Base-by-base conservation (phyloP, 2,329 filamentous ascomycete genomes). In the Pseudogymnoascus sp. region DNA sequence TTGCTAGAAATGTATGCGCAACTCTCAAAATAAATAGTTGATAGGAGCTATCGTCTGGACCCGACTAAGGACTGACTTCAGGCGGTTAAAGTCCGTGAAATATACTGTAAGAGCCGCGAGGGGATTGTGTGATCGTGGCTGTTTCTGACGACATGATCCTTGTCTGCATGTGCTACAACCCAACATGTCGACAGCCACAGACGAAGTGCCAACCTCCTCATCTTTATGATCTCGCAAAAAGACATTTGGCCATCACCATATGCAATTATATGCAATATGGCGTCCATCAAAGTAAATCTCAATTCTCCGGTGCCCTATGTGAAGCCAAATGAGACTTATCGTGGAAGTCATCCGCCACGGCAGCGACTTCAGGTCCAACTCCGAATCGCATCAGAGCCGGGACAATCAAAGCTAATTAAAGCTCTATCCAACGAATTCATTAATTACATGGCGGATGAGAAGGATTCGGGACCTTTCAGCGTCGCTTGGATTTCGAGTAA, bases 401-500 rank as follows among this genome's bases (percentile, higher is more conserved):
- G 73, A 7, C 72, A 73, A 63, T 72, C 68, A 5, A 71, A 72
- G 7, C 60, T 74, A 12, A 65, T 74, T 10, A 48, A 58, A 72
- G 74, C 64, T 3, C 70, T 78, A 12, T 73, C 74, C 13, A 70
- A 77, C 60, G 68, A 65, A 1, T 77, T 75, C 63, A 76, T 77
- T 29, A 52, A 72, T 48, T 66, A 67, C 37, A 69, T 68, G 31
- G 70, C 75, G 10, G 61, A 65, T 5, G 60, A 27, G 2, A 69
- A 69, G 25, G 70, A 70, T 31, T 66, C 66, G 4, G 6, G 65
- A 1, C 71, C 72, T 0, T 79, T 80, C 68, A 68, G 70, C 9
- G 73, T 80, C 5, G 77, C 72, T 18, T 80, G 78, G 77, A 74
- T 76, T 60, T 73, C 74, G 45, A 76, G 74, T 36, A 78, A 80